phyloP scores from a whole-genome alignment of 306 rosid species.

The Cucumis sativus region Cucumber_9930_V3 NC_026658.2:22802001-22802500 shows the following conservation, averaged over 20 bases:
- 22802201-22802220: not conserved
- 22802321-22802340: slow-evolving; percentile 74
- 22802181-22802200: not conserved
- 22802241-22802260: not conserved
- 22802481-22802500: slow-evolving; percentile 59
- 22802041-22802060: not conserved
- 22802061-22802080: not conserved
- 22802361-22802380: slow-evolving; percentile 78
- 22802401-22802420: not conserved
- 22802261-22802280: not conserved
- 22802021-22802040: not conserved
- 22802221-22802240: not conserved
- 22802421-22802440: not conserved
- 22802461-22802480: slow-evolving; percentile 35
- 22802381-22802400: slow-evolving; percentile 5
- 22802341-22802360: slow-evolving; percentile 67
- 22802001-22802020: not conserved
- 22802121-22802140: not conserved
- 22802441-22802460: not conserved
- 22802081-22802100: not conserved
- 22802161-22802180: not conserved
- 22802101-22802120: not conserved
- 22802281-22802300: not conserved
- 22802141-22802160: not conserved
- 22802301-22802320: not conserved